These are phyloP conservation scores for Lentinula guzmanii DNA, from an alignment of 768 basidiomycete species.

Conservation along the genomic window DNA sequence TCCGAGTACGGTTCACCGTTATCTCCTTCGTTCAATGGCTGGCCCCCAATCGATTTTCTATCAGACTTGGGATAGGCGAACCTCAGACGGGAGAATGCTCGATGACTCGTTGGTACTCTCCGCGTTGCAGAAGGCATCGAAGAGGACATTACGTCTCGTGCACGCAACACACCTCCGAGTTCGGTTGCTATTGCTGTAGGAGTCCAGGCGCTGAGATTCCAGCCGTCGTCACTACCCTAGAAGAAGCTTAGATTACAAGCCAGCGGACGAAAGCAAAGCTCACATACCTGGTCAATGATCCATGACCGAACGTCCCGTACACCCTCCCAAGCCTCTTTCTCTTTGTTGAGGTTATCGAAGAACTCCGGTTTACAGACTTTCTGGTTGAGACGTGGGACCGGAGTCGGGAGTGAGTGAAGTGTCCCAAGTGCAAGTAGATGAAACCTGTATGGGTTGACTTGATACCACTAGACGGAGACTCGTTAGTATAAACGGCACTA, in stretches of 20 bases:
- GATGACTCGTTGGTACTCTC: constrained; percentile 27
- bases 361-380: constrained; percentile 84
- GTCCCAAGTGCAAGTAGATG: constrained; percentile 77
- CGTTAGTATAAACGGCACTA: neutral
- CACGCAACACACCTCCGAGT: constrained; percentile 54
- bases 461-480: constrained; percentile 42
- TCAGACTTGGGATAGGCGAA: constrained; percentile 25
- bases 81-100: constrained; percentile 42
- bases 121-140: constrained; percentile 16
- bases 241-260: constrained; percentile 6
- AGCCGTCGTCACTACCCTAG: constrained; percentile 8
- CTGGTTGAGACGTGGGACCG: constrained; percentile 73
- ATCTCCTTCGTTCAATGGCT: constrained; percentile 11
- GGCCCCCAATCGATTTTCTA: neutral
- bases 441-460: constrained; percentile 80
- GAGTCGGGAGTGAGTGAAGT: constrained; percentile 82
- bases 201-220: constrained; percentile 42
- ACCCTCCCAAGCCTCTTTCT: constrained; percentile 55
- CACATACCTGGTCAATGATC: constrained; percentile 34
- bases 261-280: neutral
- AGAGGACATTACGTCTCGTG: constrained; percentile 23
- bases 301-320: constrained; percentile 53
- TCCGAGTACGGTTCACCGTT: neutral
- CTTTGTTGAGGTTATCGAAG: constrained; percentile 57
- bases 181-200: constrained; percentile 46